A percentile compares a stretch with the other conserved stretches of the same genome.
Conservation (phyloP, 148 eudicot species). For the Diospyros lotus region DNA sequence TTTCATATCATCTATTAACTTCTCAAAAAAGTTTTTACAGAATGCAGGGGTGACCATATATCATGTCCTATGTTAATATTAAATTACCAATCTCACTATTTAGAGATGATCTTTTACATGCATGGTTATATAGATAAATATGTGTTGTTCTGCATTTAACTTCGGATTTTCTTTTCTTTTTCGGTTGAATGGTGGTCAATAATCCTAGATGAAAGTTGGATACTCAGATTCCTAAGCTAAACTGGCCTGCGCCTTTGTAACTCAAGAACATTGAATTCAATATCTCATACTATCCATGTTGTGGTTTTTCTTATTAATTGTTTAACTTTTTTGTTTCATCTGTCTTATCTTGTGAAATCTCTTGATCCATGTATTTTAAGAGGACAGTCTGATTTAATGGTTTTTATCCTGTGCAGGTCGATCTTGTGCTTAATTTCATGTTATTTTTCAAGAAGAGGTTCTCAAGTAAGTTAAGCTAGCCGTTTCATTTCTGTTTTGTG, state of each 20-base stretch:
- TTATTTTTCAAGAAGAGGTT: conserved; percentile 85
- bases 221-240: neutral
- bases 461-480: conserved; percentile 52
- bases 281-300: neutral
- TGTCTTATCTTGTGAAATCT: conserved; percentile 1
- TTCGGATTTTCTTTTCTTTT: no score
- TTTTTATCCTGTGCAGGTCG: conserved; percentile 47
- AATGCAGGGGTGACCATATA: no score
- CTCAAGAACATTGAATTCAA: neutral
- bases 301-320: neutral
- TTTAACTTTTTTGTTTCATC: neutral
- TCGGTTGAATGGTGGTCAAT: no score
- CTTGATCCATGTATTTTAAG: neutral
- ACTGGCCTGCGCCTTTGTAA: neutral
- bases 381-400: neutral
- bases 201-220: neutral
- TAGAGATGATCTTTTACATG: no score
- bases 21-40: no score
- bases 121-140: no score
- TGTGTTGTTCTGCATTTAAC: no score
- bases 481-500: neutral
- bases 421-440: conserved; percentile 73
- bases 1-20: no score
- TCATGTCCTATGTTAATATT: no score
- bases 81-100: no score